A percentile compares a stretch with the other conserved stretches of the same genome.
These are phyloP conservation scores for Candida wancherniae DNA, from an alignment of 805 yeast species.

Conservation along the genomic window DNA sequence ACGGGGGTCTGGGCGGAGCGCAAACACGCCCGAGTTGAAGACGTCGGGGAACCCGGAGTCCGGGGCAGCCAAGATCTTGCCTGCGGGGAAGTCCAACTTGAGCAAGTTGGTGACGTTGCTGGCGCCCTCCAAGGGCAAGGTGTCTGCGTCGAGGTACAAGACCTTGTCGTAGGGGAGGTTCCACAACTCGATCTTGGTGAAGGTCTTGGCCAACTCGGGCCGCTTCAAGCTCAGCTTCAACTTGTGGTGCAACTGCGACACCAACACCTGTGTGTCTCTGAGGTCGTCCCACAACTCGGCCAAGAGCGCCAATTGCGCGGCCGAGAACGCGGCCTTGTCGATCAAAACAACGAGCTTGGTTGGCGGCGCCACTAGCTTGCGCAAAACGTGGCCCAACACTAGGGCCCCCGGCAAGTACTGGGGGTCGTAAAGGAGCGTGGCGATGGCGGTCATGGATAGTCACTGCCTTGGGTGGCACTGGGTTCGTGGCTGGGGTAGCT, in stretches of 20 bases:
- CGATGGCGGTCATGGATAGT: conserved; percentile 14
- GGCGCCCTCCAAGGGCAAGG: conserved; percentile 15
- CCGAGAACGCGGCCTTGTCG: conserved; percentile 24
- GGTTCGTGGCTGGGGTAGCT: too few relatives aligned
- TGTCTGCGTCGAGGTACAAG: conserved; percentile 18
- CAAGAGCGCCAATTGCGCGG: conserved; percentile 25
- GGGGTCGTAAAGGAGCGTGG: conserved; percentile 37
- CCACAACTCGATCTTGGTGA: conserved; percentile 18
- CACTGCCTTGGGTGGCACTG: too few relatives aligned
- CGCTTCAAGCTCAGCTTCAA: conserved; percentile 28
- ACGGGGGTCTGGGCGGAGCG: conserved; percentile 11
- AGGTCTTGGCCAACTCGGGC: conserved; percentile 17
- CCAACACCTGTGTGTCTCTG: conserved; percentile 23
- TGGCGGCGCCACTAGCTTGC: conserved; percentile 8
- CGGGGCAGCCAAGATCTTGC: conserved; percentile 17
- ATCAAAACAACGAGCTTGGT: conserved; percentile 29
- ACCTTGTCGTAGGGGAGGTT: conserved; percentile 16
- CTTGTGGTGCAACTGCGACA: conserved; percentile 22
- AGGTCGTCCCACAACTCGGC: conserved; percentile 25
- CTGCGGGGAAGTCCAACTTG: conserved; percentile 11
- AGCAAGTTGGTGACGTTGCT: conserved; percentile 26
- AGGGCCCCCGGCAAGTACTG: conserved; percentile 56
- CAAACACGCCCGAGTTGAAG: conserved; percentile 19
- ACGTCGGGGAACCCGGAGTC: conserved; percentile 19
- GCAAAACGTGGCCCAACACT: conserved; percentile 39